These are phyloP conservation scores for Xenoacremonium recifei DNA, from an alignment of 2,329 filamentous ascomycete species.

Conservation along the genomic window DNA sequence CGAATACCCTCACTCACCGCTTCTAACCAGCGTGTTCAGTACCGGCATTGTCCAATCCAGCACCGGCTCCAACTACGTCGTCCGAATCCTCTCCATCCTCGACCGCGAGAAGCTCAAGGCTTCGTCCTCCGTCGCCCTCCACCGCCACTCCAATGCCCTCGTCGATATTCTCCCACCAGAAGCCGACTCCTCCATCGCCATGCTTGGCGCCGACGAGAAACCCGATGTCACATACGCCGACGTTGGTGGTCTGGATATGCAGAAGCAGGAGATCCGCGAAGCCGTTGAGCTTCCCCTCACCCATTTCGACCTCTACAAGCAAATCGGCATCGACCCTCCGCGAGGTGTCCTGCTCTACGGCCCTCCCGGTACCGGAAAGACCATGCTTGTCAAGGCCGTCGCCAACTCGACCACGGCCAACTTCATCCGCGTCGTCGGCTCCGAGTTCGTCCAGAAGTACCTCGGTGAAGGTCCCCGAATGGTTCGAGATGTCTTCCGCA, in stretches of 20 bases:
- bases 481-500: constrained; percentile 98
- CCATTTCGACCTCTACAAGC: constrained; percentile 97
- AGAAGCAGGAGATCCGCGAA: constrained; percentile 98
- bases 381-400: constrained; percentile 96
- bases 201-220: constrained; percentile 96
- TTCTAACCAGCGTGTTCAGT: constrained; percentile 44
- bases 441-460: constrained; percentile 99
- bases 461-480: constrained; percentile 96
- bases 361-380: constrained; percentile 93
- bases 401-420: constrained; percentile 97
- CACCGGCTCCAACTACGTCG: constrained; percentile 97
- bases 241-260: constrained; percentile 97
- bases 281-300: constrained; percentile 95
- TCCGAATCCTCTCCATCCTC: constrained; percentile 95
- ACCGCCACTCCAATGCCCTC: constrained; percentile 96
- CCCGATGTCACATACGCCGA: constrained; percentile 97
- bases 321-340: constrained; percentile 97
- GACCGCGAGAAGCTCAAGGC: constrained; percentile 98
- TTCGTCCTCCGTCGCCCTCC: constrained; percentile 93
- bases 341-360: constrained; percentile 95
- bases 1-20: constrained; percentile 4
- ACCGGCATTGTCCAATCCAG: constrained; percentile 98
- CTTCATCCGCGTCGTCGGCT: constrained; percentile 97
- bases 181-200: constrained; percentile 97
- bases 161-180: constrained; percentile 99